Base-by-base conservation (phyloP, 257 asterid genomes). In the Solanum ossicruentum region DNA sequence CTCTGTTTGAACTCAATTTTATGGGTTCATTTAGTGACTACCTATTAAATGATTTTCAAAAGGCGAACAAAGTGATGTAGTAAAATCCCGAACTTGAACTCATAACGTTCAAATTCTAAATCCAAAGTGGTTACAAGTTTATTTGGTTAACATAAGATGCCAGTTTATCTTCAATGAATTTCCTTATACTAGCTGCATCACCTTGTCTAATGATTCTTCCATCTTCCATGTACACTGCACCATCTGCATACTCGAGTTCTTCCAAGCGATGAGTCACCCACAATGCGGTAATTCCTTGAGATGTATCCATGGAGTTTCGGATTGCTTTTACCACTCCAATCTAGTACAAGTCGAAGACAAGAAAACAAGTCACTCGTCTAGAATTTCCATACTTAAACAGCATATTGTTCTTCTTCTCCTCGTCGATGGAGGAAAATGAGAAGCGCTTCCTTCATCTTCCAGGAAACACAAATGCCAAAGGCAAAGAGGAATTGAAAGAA, bases 191-290 rank as follows among this genome's bases (percentile, higher is more conserved):
- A n/a, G 92, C 91, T 54, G 94, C 91, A 71, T 92, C 87, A 47
- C 97, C 96, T 79, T 89, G 93, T 84, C 90, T 86, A 55, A 91
- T 88, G n/a, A 96, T 90, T 85, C 86, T 89, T 41, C 98, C 98
- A 71, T 92, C 93, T 92, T 96, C 98, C 96, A 96, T 95, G 90
- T 93, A 96, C 9, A 90, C 90, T 32, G 98, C 98, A 36, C 97
- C 97, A 83, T 96, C 98, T 41, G 99, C 99, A 85, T 91, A 89
- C 86, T 92, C 93, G 4, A 96, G 94, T 90, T 96, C 99, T 86
- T 96, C 99, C 85, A 96, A 86, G 18, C 98, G 95, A 82, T 95
- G 99, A 6, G 98, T 96, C 3, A 95, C 98, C 98, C 99, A 96
- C 82, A 96, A 86, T 75, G 98, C 97, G 15, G 99, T 96, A 49